Evolutionary conservation across 2,329 filamentous ascomycete species (phyloP), one percentile per base, ranked within the genome.

Genomic region (Metarhizium guizhouense): DNA sequence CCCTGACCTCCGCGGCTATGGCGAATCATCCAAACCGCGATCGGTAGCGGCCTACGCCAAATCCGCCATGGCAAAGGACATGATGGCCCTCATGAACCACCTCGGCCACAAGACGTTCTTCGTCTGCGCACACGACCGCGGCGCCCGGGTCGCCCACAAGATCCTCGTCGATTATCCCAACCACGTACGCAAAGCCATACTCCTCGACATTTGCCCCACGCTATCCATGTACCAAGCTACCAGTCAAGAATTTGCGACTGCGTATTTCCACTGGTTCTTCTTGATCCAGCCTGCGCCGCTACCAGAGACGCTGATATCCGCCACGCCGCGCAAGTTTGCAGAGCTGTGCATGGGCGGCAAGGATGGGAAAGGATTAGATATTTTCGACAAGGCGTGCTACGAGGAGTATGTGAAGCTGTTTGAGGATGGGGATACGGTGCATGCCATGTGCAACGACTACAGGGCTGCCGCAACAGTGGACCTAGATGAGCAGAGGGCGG

Each of bases 241-340:
- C 3, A 60, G 73, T 53, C 60, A 70, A 4, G 65, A 66, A 0
- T 76, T 80, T 57, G 76, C 78, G 1, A 70, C 69, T 32, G 71
- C 72, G 0, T 83, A 82, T 64, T 83, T 77, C 61, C 80, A 84
- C 65, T 84, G 81, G 80, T 81, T 81, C 53, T 77, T 83, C 59
- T 71, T 83, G 20, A 78, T 81, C 8, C 81, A 84, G 62, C 64
- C 68, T 0, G 67, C 67, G 5, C 76, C 80, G 0, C 71, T 83
- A 5, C 80, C 76, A 0, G 79, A 82, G 61, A 73, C 70, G 45
- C 66, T 80, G 50, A 74, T 76, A 58, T 66, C 66, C 0, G 65
- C 62, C 0, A 63, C 68, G 29, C 72, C 74, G 3, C 62, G 69
- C 6, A 65, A 68, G 38, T 72, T 79, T n/a, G 67, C 72, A 0